phyloP scores from a whole-genome alignment of 2,329 filamentous ascomycete species.

The Hymenoscyphus infarciens region DNA sequence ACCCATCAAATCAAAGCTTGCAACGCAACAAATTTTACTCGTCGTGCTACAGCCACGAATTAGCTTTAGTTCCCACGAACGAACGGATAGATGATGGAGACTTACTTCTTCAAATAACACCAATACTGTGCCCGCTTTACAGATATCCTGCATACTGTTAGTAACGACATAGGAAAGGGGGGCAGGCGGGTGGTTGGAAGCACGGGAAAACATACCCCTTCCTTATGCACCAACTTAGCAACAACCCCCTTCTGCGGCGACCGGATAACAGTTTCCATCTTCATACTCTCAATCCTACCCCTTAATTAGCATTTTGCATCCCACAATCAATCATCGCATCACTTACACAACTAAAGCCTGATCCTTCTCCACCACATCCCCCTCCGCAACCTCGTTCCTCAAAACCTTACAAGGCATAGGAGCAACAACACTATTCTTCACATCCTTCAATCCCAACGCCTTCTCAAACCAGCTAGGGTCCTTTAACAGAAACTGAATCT shows the following conservation, averaged over 20 bases:
- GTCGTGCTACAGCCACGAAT: neutral
- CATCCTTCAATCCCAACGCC: conserved; percentile 78
- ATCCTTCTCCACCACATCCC: conserved; percentile 78
- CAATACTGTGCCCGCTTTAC: conserved; percentile 70
- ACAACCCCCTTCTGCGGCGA: conserved; percentile 70
- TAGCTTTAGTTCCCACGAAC: neutral
- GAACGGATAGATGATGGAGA: neutral
- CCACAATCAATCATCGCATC: too few relatives aligned
- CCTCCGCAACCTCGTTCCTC: conserved; percentile 80
- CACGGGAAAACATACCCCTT: conserved; percentile 56
- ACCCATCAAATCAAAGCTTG: neutral
- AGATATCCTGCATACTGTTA: conserved; percentile 58
- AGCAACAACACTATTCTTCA: conserved; percentile 76
- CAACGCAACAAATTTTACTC: neutral
- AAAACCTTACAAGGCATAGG: conserved; percentile 98
- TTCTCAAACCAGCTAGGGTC: conserved; percentile 80
- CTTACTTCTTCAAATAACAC: conserved; percentile 62
- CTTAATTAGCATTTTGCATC: too few relatives aligned
- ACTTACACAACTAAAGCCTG: conserved; percentile 78
- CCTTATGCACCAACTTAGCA: conserved; percentile 68
- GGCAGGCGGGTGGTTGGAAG: neutral
- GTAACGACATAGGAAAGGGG: conserved; percentile 13
- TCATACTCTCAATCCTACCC: conserved; percentile 75
- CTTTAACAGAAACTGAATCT: conserved; percentile 55
- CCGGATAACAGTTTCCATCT: conserved; percentile 83